These are phyloP conservation scores for Vaccinium corymbosum DNA, from an alignment of 148 eudicot species.

Conservation along the genomic window DNA sequence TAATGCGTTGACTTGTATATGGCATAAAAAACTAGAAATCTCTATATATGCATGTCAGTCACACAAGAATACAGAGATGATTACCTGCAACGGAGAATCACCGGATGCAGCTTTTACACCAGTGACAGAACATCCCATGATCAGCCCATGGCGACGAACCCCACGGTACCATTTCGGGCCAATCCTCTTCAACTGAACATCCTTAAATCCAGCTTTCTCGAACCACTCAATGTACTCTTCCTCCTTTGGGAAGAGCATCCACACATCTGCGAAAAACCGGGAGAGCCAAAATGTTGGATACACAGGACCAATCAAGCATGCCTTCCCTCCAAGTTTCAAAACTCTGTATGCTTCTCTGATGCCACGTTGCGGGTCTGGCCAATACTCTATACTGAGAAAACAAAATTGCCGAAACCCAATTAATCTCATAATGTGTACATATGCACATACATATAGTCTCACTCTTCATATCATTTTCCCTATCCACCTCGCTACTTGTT, in stretches of 20 bases:
- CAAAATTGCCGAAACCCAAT: neutral
- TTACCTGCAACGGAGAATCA: conserved; percentile 93
- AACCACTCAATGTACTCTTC: conserved; percentile 98
- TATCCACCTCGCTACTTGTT: neutral
- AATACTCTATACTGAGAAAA: conserved; percentile 75
- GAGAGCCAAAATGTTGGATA: conserved; percentile 92
- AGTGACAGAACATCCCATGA: conserved; percentile 95
- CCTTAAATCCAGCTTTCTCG: conserved; percentile 77
- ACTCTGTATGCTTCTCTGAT: conserved; percentile 98
- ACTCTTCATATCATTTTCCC: neutral
- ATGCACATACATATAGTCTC: neutral
- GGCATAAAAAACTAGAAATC: neutral
- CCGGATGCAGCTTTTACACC: conserved; percentile 87
- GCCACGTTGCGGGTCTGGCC: conserved; percentile 99
- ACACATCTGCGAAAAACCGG: conserved; percentile 87
- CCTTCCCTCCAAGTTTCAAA: conserved; percentile 80
- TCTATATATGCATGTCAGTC: neutral
- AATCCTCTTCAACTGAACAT: conserved; percentile 83
- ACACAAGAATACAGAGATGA: neutral
- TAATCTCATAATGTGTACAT: neutral
- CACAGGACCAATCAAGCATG: conserved; percentile 92
- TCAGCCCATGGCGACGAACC: conserved; percentile 93
- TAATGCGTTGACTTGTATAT: neutral
- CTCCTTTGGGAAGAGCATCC: conserved; percentile 99
- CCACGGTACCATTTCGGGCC: conserved; percentile 98